These are phyloP conservation scores for Phialophora macrospora DNA, from an alignment of 2,329 filamentous ascomycete species.

Conservation along the genomic window DNA sequence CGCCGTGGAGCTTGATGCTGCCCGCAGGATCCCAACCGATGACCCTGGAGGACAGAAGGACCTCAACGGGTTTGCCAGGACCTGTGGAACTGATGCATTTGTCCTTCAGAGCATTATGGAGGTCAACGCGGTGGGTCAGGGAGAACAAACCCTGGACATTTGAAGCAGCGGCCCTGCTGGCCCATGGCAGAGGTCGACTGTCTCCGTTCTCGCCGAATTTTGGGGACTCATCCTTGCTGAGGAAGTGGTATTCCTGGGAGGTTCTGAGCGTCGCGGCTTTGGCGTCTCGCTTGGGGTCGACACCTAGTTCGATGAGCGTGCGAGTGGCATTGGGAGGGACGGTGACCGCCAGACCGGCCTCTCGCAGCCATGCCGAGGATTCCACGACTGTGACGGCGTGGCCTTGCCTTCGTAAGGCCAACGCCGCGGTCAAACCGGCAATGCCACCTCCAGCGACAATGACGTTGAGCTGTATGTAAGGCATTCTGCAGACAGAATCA, in stretches of 20 bases:
- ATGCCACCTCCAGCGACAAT: conserved; percentile 45
- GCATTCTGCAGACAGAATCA: not conserved
- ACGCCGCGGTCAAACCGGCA: conserved; percentile 45
- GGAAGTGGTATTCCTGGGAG: conserved; percentile 13
- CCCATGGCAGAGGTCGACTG: conserved; percentile 4
- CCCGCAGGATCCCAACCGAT: conserved; percentile 29
- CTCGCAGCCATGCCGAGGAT: conserved; percentile 40
- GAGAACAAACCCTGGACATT: conserved; percentile 1
- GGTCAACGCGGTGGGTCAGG: conserved; percentile 46
- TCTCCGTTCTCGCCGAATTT: conserved; percentile 10
- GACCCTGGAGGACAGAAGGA: conserved; percentile 41
- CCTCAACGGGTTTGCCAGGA: conserved; percentile 7
- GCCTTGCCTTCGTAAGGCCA: conserved; percentile 60
- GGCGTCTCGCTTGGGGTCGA: conserved; percentile 26
- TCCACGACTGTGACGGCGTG: conserved; percentile 52
- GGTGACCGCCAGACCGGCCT: conserved; percentile 42
- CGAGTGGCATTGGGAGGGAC: conserved; percentile 41
- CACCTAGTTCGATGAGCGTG: conserved; percentile 38
- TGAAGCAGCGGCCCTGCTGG: not conserved
- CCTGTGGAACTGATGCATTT: conserved; percentile 4
- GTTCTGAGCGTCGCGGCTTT: conserved; percentile 12
- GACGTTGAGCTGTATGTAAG: conserved; percentile 8
- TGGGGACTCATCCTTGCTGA: conserved; percentile 26
- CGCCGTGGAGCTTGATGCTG: conserved; percentile 40
- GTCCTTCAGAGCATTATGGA: conserved; percentile 15